Evolutionary conservation across 257 asterid species (phyloP).

Genomic region (Solanum chiquidenum): DNA sequence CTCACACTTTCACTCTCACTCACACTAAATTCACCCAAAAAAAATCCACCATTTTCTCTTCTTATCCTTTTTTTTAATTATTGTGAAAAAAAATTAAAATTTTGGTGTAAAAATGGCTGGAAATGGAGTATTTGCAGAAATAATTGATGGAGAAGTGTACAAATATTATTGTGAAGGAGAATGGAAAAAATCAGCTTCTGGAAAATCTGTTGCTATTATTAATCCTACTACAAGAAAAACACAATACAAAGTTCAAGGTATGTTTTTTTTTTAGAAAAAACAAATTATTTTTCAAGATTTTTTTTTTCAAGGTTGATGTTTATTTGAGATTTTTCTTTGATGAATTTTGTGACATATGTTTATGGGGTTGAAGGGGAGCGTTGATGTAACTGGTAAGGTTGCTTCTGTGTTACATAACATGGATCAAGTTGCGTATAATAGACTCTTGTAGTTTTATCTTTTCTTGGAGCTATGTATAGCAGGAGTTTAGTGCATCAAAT

Average conservation of each 20-base stretch:
- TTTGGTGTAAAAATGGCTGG: slow-evolving; percentile 54
- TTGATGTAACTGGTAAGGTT: neutral
- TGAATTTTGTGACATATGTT: neutral
- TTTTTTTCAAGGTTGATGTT: neutral
- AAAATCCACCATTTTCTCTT: neutral
- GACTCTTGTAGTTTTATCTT: neutral
- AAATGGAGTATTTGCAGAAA: slow-evolving; percentile 66
- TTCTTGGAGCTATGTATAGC: neutral
- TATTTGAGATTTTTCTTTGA: neutral
- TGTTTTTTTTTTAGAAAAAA: neutral
- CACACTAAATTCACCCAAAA: neutral
- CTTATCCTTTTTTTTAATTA: neutral
- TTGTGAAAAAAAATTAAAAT: neutral
- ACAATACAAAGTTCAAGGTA: slow-evolving; percentile 96
- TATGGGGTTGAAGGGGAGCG: neutral
- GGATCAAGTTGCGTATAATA: neutral
- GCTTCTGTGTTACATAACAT: fast-evolving
- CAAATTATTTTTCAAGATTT: too few relatives aligned
- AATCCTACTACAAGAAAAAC: slow-evolving; percentile 84
- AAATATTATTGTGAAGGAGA: slow-evolving; percentile 79
- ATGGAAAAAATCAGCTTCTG: slow-evolving; percentile 74
- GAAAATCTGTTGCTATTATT: slow-evolving; percentile 61
- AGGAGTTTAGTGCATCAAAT: neutral
- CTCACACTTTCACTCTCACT: neutral
- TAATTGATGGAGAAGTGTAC: slow-evolving; percentile 65